Conservation (phyloP, 208 protist species). For the Crithidia acanthocephali region DNA sequence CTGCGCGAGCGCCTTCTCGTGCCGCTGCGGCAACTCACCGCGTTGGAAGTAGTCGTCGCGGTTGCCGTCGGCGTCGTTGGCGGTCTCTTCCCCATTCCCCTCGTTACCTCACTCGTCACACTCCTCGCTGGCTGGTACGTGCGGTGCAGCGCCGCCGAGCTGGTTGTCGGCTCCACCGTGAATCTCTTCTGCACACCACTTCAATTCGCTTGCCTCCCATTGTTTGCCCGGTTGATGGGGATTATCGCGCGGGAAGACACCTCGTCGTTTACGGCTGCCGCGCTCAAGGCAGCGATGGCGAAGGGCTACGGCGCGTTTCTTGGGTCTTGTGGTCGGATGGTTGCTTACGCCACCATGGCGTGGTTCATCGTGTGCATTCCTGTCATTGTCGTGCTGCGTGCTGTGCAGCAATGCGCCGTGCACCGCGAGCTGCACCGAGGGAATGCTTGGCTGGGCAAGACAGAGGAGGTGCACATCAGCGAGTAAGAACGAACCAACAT, state of each 20-base stretch:
- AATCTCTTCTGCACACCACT: slow-evolving; percentile 57
- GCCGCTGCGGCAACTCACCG: slow-evolving; percentile 35
- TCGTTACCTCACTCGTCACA: slow-evolving; percentile 47
- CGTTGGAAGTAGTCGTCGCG: slow-evolving; percentile 28
- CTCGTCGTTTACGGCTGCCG: slow-evolving; percentile 31
- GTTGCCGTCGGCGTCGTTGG: slow-evolving; percentile 41
- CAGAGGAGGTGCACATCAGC: background rate
- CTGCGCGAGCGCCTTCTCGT: slow-evolving; percentile 35
- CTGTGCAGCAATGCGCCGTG: background rate
- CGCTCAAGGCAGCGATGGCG: slow-evolving; percentile 24
- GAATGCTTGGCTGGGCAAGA: background rate
- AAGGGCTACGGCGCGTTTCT: slow-evolving; percentile 36
- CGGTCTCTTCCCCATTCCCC: slow-evolving; percentile 64
- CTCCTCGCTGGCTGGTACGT: slow-evolving; percentile 22
- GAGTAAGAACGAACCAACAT: background rate
- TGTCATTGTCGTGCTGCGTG: slow-evolving; percentile 13
- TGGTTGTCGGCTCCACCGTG: slow-evolving; percentile 36
- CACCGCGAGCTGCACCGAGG: background rate
- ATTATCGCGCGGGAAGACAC: slow-evolving; percentile 20
- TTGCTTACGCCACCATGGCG: slow-evolving; percentile 35
- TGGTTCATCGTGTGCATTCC: slow-evolving; percentile 41
- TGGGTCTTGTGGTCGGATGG: slow-evolving; percentile 33
- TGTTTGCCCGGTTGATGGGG: slow-evolving; percentile 29
- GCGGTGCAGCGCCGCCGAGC: slow-evolving; percentile 27
- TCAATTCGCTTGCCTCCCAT: slow-evolving; percentile 48